phyloP scores from a whole-genome alignment of 1,284 basidiomycete species.

The Ustanciosporium gigantosporum region DNA sequence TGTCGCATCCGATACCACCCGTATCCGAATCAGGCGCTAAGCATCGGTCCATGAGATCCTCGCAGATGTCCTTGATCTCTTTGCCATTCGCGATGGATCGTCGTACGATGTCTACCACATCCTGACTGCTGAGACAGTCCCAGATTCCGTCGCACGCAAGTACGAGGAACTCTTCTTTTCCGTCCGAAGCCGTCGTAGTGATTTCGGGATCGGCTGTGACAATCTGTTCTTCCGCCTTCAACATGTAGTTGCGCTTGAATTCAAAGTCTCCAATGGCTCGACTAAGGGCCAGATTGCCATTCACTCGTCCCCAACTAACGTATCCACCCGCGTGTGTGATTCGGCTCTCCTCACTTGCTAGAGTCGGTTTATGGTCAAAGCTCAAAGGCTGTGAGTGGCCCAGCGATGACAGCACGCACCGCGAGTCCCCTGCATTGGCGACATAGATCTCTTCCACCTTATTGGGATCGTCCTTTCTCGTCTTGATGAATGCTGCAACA shows the following conservation, averaged over 20 bases:
- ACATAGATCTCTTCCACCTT: constrained; percentile 44
- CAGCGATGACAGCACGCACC: constrained; percentile 83
- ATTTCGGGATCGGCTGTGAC: constrained; percentile 96
- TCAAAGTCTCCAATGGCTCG: constrained; percentile 97
- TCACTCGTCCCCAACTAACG: constrained; percentile 95
- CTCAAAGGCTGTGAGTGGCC: constrained; percentile 87
- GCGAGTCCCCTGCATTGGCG: constrained; percentile 96
- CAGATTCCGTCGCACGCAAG: constrained; percentile 98
- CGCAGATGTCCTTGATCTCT: constrained; percentile 78
- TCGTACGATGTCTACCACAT: constrained; percentile 87
- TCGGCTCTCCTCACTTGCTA: constrained; percentile 79
- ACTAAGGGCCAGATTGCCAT: constrained; percentile 94
- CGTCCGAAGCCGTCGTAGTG: constrained; percentile 75
- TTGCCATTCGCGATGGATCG: constrained; percentile 80
- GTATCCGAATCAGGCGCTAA: constrained; percentile 90
- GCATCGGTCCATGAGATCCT: constrained; percentile 89
- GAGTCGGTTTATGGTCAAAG: constrained; percentile 93
- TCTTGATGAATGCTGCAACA: constrained; percentile 70
- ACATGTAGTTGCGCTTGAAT: constrained; percentile 88
- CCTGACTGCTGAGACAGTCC: constrained; percentile 93
- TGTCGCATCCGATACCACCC: constrained; percentile 96
- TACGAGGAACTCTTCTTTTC: constrained; percentile 85
- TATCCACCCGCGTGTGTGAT: constrained; percentile 94
- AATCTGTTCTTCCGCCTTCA: constrained; percentile 86
- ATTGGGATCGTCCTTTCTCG: constrained; percentile 9